Evolutionary conservation across 208 protist species (phyloP).

Genomic region (Crithidia acanthocephali): DNA sequence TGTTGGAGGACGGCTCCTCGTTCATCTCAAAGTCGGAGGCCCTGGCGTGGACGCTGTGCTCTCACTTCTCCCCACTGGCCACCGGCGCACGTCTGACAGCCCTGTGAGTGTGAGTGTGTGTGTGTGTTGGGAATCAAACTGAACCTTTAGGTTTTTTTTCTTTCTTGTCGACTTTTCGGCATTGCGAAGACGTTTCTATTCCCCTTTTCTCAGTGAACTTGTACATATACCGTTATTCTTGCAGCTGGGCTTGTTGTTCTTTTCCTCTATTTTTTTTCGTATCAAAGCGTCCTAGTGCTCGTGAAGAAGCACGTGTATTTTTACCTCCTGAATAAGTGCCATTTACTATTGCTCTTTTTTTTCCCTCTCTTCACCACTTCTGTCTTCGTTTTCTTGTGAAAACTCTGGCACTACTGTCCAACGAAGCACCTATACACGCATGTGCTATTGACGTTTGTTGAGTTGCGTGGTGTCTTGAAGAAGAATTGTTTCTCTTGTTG

Average conservation of each 20-base stretch:
- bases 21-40: constrained; percentile 71
- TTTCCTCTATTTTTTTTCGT: neutral
- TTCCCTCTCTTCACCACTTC: no score
- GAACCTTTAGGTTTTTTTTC: constrained; percentile 1
- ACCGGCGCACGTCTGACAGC: constrained; percentile 60
- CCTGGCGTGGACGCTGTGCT: constrained; percentile 80
- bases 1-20: constrained; percentile 68
- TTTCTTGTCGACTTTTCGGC: constrained; percentile 3
- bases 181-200: no score
- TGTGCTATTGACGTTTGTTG: no score
- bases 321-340: neutral
- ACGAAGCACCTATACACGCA: no score
- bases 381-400: no score
- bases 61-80: constrained; percentile 80
- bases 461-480: no score
- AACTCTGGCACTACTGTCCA: no score
- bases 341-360: neutral
- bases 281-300: neutral
- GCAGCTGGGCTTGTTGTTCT: no score
- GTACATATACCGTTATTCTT: no score
- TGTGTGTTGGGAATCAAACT: neutral
- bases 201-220: no score
- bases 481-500: no score
- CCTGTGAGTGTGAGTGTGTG: constrained; percentile 23
- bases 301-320: neutral